These are phyloP conservation scores for Spathaspora gorwiae DNA, from an alignment of 805 yeast species.

Conservation along the genomic window DNA sequence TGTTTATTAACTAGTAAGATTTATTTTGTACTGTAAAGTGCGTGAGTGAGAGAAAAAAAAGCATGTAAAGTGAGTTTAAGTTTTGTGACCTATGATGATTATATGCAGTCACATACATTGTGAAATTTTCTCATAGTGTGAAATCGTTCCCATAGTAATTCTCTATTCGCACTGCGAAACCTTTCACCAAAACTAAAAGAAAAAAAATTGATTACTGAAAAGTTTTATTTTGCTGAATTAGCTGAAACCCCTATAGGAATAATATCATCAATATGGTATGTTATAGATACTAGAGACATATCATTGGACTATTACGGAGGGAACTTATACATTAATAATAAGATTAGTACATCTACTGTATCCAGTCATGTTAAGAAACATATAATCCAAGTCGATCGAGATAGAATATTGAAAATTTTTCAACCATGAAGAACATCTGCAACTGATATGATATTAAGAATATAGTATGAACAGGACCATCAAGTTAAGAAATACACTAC, in stretches of 20 bases:
- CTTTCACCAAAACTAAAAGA: not conserved
- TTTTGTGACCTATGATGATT: not conserved
- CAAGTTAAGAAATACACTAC: not conserved
- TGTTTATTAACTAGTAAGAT: too few relatives aligned
- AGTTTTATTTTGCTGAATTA: too few relatives aligned
- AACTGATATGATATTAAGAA: too few relatives aligned
- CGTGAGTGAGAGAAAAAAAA: not conserved
- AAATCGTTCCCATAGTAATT: too few relatives aligned
- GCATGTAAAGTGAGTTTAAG: not conserved
- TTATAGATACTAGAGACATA: not conserved
- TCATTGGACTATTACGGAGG: not conserved
- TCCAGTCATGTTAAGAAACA: too few relatives aligned
- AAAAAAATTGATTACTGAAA: not conserved
- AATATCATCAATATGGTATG: slow-evolving; percentile 8
- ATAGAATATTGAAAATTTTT: too few relatives aligned
- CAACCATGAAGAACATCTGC: too few relatives aligned
- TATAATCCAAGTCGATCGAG: too few relatives aligned
- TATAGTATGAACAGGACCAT: not conserved
- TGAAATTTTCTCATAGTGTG: too few relatives aligned
- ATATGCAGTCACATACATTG: not conserved
- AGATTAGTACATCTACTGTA: too few relatives aligned
- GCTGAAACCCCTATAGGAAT: not conserved
- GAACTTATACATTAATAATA: too few relatives aligned
- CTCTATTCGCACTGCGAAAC: too few relatives aligned
- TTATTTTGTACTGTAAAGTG: not conserved